phyloP scores from a whole-genome alignment of 768 basidiomycete species.

The Amanita thiersii region DNA sequence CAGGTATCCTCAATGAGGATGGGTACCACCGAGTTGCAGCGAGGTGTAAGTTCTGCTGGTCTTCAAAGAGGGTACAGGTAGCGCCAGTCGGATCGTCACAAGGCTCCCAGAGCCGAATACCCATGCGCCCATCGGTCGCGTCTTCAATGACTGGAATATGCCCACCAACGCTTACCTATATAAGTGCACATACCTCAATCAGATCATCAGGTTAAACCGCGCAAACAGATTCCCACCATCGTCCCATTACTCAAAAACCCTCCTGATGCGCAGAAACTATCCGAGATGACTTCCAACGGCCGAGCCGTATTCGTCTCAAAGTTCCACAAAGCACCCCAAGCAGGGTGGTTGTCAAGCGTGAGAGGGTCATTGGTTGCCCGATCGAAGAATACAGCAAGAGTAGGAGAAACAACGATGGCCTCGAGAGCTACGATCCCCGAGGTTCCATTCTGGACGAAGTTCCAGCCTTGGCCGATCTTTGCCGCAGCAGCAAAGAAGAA shows the following conservation, averaged over 20 bases:
- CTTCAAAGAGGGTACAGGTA: conserved; percentile 27
- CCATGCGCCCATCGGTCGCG: conserved; percentile 26
- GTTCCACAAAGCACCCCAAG: conserved; percentile 38
- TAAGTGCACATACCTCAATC: not conserved
- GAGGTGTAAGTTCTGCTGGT: conserved; percentile 23
- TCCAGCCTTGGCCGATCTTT: conserved; percentile 17
- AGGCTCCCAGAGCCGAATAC: conserved; percentile 28
- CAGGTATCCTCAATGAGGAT: conserved; percentile 24
- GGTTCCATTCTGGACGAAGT: conserved; percentile 21
- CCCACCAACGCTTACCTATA: conserved; percentile 22
- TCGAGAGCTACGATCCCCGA: conserved; percentile 21
- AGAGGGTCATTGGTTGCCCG: conserved; percentile 28
- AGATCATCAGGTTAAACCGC: conserved; percentile 10
- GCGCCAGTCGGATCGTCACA: conserved; percentile 21
- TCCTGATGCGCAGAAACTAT: conserved; percentile 37
- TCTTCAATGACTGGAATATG: conserved; percentile 19
- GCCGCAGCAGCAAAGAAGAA: no score
- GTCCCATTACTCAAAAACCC: conserved; percentile 34
- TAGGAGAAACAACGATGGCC: conserved; percentile 21
- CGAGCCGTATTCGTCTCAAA: conserved; percentile 29
- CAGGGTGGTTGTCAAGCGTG: conserved; percentile 30
- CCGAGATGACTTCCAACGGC: conserved; percentile 25
- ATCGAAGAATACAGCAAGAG: conserved; percentile 21
- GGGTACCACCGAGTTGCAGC: conserved; percentile 33
- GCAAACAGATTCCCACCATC: conserved; percentile 18